Evolutionary conservation across 345 rosid genomes (phyloP).

Genomic region (Citrus glauca): DNA sequence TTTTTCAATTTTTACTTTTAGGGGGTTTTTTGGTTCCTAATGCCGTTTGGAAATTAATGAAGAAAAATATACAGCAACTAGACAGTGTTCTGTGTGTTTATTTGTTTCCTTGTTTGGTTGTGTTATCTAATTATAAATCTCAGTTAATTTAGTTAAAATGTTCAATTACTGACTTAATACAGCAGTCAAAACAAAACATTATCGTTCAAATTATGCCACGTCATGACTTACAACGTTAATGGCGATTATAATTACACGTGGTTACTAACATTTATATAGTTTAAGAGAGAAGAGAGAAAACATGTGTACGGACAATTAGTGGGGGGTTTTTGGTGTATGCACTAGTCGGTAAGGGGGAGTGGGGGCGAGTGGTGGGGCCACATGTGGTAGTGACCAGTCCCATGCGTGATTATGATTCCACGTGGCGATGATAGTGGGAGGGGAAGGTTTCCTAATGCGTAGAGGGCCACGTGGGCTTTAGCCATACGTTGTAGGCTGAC

Average conservation of each 20-base stretch:
- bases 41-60: slow-evolving; percentile 23
- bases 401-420: slow-evolving; percentile 49
- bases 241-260: slow-evolving; percentile 1
- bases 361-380: slow-evolving; percentile 28
- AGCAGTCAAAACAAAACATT: background rate
- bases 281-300: background rate
- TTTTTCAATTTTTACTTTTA: background rate
- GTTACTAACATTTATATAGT: background rate
- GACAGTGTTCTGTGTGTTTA: slow-evolving; percentile 1
- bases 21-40: background rate
- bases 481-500: background rate
- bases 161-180: background rate
- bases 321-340: slow-evolving; percentile 1
- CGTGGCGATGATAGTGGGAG: slow-evolving; percentile 28
- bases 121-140: background rate
- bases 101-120: background rate
- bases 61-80: slow-evolving; percentile 9
- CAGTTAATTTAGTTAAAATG: background rate
- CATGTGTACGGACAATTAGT: slow-evolving; percentile 25
- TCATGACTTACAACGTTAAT: background rate
- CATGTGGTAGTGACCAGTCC: slow-evolving; percentile 22
- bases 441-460: background rate
- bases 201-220: background rate
- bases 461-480: slow-evolving; percentile 23
- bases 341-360: slow-evolving; percentile 4